Evolutionary conservation across 1,284 basidiomycete genomes (phyloP), one percentile per base, ranked within the genome.

Genomic region (Ustilago shanxiensis): DNA sequence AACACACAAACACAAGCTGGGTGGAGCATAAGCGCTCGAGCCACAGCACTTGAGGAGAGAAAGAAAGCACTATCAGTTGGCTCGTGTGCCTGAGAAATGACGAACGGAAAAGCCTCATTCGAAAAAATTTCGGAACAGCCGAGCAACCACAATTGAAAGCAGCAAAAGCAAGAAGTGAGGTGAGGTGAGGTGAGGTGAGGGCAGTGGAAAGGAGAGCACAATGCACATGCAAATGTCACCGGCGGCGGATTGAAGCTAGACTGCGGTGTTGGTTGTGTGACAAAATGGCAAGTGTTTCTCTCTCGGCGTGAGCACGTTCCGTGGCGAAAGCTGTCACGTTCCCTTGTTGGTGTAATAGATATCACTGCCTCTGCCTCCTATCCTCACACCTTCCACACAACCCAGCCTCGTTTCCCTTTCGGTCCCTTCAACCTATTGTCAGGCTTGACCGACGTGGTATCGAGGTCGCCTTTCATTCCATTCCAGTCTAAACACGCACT

Each of bases 291-390:
- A 20, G 51, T 33, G 51, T 53, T 16, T 22, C n/a, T n/a, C 1
- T 45, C 39, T 45, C 28, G 11, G 22, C 45, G 54, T 45, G 60
- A 62, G 69, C 69, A 72, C 69, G 69, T 72, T 72, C 68, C 69
- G 59, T 54, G 55, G 41, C 64, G 13, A 61, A 54, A 31, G 26
- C 26, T 63, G 63, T 66, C 69, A 72, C 69, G 69, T 72, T 72
- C 64, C 56, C 57, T 56, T 51, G 4, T 14, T 26, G 31, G 24
- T n/a, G 37, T 47, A 22, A 31, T 2, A 51, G 28, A 31, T 51
- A 49, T 47, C 47, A 50, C 47, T 39, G 35, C 51, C 9, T 39
- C 31, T 20, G 24, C 41, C 55, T 50, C 44, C 24, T 47, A 51
- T 54, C 57, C 45, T 39, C 29, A 18, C 53, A 3, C 26, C n/a